Evolutionary conservation across 148 eudicot genomes (phyloP), one percentile per base, ranked within the genome.

Genomic region (Chenopodium suecicum): DNA sequence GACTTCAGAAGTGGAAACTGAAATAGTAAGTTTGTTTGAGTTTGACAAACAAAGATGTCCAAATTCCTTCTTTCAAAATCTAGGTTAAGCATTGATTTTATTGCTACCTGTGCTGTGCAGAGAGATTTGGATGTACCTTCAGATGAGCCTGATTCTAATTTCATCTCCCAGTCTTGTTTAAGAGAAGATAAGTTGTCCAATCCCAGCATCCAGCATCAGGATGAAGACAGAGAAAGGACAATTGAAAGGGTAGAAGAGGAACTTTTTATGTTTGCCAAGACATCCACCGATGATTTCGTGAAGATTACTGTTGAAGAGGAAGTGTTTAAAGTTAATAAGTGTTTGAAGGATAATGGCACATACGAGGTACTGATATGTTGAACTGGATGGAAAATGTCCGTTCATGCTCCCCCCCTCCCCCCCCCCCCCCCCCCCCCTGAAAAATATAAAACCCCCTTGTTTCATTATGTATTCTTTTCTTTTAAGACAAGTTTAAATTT

Each of bases 171-270:
- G 48, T 85, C 89, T 67, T 77, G 75, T 46, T 67, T 11, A 50
- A 80, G 68, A 60, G 89, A 67, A 60, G 83, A 86, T 20, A 65
- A 76, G 54, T 76, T 76, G 4, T 46, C 83, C 56, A 48, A 77
- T 17, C 58, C 20, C 16, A 72, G 47, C 37, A 12, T 77, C 63
- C 84, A 47, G 50, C 67, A 77, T 52, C 52, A 23, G 67, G 71
- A 48, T 76, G 83, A 52, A 12, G 87, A 83, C 62, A 23, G 75
- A 82, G 84, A 85, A 81, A 75, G 31, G 80, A 88, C 88, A 83
- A 58, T 88, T 83, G 91, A 81, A 79, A 52, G 78, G 79, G 83
- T 96, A 54, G 84, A 90, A 86, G 82, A 87, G 85, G 92, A 91
- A 75, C 90, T 96, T 34, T 88, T 88, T 80, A 79, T 83, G 78